Evolutionary conservation across 345 rosid species (phyloP).

Genomic region (Hibiscus syriacus): DNA sequence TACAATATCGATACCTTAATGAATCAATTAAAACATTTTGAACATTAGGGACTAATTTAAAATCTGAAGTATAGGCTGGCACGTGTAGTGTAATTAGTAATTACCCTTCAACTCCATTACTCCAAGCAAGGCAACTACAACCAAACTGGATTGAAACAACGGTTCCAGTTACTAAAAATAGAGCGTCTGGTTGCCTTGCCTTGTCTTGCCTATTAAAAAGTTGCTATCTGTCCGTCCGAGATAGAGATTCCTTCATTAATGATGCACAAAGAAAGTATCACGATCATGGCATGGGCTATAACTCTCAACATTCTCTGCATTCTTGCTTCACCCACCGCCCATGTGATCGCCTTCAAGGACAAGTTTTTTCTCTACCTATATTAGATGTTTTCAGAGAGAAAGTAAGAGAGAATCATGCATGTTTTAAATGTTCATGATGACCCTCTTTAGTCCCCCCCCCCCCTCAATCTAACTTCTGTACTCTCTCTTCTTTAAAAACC

Average conservation of each 20-base stretch:
- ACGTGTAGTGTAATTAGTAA: not conserved
- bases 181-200: not conserved
- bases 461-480: too few species aligned
- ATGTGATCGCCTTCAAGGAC: not conserved
- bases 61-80: too few species aligned
- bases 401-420: too few species aligned
- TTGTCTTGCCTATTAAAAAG: conserved; percentile 1
- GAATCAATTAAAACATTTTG: too few species aligned
- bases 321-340: not conserved
- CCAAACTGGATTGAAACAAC: not conserved
- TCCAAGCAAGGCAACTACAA: not conserved
- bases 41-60: too few species aligned
- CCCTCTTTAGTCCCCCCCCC: too few species aligned
- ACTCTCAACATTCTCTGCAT: not conserved
- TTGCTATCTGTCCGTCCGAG: conserved; percentile 10
- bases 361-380: not conserved
- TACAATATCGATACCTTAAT: too few species aligned
- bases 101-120: not conserved
- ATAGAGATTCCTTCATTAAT: conserved; percentile 39
- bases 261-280: not conserved
- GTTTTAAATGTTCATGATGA: too few species aligned
- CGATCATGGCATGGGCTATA: not conserved
- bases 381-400: not conserved
- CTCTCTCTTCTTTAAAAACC: too few species aligned
- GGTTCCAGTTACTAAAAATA: not conserved